A percentile compares a stretch with the other conserved stretches of the same genome.
Conservation (phyloP, 2,329 filamentous ascomycete species). For the Thelonectria discophora region DNA sequence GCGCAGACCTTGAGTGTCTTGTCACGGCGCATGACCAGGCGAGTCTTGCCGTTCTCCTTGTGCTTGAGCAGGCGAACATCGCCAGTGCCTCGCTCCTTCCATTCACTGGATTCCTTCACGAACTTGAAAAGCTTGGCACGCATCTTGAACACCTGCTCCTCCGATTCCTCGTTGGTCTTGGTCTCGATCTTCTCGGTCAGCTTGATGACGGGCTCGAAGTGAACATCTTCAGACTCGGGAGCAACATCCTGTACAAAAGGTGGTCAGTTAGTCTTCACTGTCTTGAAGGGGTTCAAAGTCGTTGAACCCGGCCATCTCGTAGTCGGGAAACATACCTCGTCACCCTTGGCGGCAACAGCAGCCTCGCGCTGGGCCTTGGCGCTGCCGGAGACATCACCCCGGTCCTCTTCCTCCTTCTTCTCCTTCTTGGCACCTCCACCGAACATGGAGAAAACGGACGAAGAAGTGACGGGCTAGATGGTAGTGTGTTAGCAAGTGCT, state of each 20-base stretch:
- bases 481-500: conserved; percentile 11
- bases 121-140: conserved; percentile 99
- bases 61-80: conserved; percentile 97
- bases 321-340: conserved; percentile 57
- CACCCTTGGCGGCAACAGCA: conserved; percentile 65
- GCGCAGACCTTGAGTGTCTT: conserved; percentile 99
- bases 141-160: conserved; percentile 99
- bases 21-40: conserved; percentile 97
- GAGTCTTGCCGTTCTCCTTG: conserved; percentile 97
- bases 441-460: conserved; percentile 96
- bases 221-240: conserved; percentile 89
- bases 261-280: conserved; percentile 17
- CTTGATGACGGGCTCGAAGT: conserved; percentile 96
- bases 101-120: conserved; percentile 88
- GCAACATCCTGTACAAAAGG: conserved; percentile 69
- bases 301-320: not conserved
- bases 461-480: conserved; percentile 58
- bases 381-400: conserved; percentile 87
- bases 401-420: conserved; percentile 84
- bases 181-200: conserved; percentile 96
- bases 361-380: conserved; percentile 79
- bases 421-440: conserved; percentile 97
- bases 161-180: conserved; percentile 97
- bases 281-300: not conserved
- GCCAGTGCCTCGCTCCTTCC: conserved; percentile 99